Evolutionary conservation across 257 asterid genomes (phyloP).

Genomic region (Nicotiana sylvestris): DNA sequence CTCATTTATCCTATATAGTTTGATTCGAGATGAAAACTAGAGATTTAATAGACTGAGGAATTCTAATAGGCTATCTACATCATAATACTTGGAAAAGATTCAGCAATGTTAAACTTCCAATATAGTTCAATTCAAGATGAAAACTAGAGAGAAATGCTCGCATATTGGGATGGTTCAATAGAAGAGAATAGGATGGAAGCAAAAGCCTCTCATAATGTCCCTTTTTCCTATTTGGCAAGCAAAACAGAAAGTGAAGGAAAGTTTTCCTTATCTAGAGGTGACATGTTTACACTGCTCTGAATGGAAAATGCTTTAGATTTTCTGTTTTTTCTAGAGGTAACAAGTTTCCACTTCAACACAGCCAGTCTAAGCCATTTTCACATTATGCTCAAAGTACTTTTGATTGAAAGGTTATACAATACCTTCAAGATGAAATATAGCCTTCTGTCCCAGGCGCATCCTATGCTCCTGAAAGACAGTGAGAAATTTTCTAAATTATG

Average conservation of each 20-base stretch:
- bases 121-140: not conserved
- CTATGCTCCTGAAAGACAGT: slow-evolving; percentile 72
- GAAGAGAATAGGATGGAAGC: not conserved
- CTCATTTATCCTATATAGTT: not conserved
- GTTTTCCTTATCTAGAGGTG: not conserved
- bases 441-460: slow-evolving; percentile 91
- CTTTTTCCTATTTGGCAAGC: not conserved
- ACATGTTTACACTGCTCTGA: not conserved
- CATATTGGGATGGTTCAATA: not conserved
- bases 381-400: not conserved
- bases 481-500: not conserved
- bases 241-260: not conserved
- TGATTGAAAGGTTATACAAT: slow-evolving; percentile 13
- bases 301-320: no score
- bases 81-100: not conserved
- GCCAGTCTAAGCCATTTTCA: not conserved
- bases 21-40: not conserved
- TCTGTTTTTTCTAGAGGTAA: not conserved
- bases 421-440: slow-evolving; percentile 99
- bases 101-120: not conserved
- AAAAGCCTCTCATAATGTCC: not conserved
- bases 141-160: not conserved
- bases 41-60: not conserved
- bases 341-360: not conserved
- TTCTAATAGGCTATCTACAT: not conserved